A percentile compares a stretch with the other conserved stretches of the same genome.
phyloP scores from a whole-genome alignment of 2,329 filamentous ascomycete species.

The Myriosclerotinia scirpicola region DNA sequence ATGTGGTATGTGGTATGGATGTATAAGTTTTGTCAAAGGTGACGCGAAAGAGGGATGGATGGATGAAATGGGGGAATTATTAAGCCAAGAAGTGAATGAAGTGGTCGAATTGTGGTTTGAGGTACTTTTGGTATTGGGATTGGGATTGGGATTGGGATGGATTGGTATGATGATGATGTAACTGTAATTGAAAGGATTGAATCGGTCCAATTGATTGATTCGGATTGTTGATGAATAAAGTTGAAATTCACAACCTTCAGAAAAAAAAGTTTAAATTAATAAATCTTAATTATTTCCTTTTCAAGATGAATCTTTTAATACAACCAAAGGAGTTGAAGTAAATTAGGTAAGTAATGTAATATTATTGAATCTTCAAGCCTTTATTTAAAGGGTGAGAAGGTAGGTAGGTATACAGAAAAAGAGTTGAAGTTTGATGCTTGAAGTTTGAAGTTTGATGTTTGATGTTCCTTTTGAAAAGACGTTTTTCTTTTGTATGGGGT shows the following conservation, averaged over 20 bases:
- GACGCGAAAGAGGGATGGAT: background rate
- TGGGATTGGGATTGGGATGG: no score
- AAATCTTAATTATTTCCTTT: background rate
- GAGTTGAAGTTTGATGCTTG: no score
- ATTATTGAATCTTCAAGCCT: no score
- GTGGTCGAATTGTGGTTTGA: background rate
- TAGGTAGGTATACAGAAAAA: no score
- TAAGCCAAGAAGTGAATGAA: background rate
- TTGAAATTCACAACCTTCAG: background rate
- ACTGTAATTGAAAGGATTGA: background rate
- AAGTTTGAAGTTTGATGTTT: no score
- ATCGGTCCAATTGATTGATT: background rate
- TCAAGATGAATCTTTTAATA: background rate
- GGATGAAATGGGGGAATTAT: background rate
- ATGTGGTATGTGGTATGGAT: no score
- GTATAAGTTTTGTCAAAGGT: background rate
- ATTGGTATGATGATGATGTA: background rate
- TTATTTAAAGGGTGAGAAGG: no score
- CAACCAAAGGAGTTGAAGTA: no score
- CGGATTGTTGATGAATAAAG: background rate
- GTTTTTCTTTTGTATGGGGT: conserved; percentile 4
- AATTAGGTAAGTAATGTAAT: no score
- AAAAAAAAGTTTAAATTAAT: background rate
- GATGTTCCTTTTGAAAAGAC: background rate
- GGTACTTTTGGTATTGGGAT: no score